A percentile compares a stretch with the other conserved stretches of the same genome.
Conservation (phyloP, 352 stramenopile genomes). For the Plasmopara muralis region DNA sequence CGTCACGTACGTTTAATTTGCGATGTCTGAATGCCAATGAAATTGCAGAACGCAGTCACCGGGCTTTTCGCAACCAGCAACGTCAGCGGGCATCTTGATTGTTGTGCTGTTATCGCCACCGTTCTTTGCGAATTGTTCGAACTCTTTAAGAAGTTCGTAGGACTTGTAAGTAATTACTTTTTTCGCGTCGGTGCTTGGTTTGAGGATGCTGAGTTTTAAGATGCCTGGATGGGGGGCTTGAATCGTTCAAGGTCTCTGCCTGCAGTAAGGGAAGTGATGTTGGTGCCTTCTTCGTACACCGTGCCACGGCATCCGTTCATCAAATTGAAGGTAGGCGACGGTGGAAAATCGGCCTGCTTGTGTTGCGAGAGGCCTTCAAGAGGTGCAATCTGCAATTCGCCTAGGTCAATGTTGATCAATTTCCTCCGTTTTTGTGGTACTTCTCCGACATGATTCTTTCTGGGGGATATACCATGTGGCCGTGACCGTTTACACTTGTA, state of each 20-base stretch:
- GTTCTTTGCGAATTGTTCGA: conserved; percentile 37
- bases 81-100: conserved; percentile 29
- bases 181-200: conserved; percentile 29
- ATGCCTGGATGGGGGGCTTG: conserved; percentile 46
- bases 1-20: conserved; percentile 32
- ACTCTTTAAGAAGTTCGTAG: conserved; percentile 23
- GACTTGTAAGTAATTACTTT: conserved; percentile 46
- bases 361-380: conserved; percentile 23
- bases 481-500: conserved; percentile 5
- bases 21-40: conserved; percentile 33
- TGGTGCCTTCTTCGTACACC: conserved; percentile 27
- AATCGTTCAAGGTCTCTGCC: conserved; percentile 30
- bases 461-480: conserved; percentile 5
- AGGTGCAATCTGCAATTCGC: conserved; percentile 27
- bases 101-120: conserved; percentile 22
- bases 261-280: conserved; percentile 22
- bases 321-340: conserved; percentile 26
- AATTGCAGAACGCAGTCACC: conserved; percentile 36
- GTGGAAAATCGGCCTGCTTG: conserved; percentile 28
- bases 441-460: conserved; percentile 18
- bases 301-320: conserved; percentile 33
- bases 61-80: conserved; percentile 30
- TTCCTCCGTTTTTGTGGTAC: conserved; percentile 23
- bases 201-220: conserved; percentile 48
- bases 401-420: conserved; percentile 27